Base-by-base conservation (phyloP, 176 grass and related monocot genomes). In the Leersia perrieri region DNA sequence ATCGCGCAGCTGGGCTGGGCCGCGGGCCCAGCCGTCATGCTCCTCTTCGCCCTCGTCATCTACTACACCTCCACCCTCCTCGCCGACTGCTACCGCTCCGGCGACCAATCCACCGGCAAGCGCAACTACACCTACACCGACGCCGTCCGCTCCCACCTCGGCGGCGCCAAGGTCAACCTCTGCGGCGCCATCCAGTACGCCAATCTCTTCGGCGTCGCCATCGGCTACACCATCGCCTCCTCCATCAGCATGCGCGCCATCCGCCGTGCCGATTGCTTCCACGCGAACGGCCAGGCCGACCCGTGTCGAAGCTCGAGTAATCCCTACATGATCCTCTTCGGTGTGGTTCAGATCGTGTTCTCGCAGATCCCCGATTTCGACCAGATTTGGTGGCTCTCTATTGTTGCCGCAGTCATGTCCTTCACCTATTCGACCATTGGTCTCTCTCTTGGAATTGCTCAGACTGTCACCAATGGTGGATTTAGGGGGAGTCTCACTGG, bases 41-140 rank as follows among this genome's bases (percentile, higher is more conserved):
- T 93, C 20, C 92, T 98, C 57, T 98, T 98, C 83, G 85, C 92
- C 81, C 83, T 89, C 74, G 90, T 93, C 51, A 91, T 94, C 74
- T 98, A 95, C 90, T 98, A 98, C 90, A 95, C 92, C 13, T 98
- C 96, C 60, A 86, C 90, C 16, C 88, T 98, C 2, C 88, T 98
- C 23, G 47, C 96, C 63, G 90, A 95, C 62, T 98, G 96, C 85
- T 98, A 98, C 87, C 92, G 92, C 60, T 91, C 84, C 51, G 96
- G 90, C 28, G 92, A 93, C 77, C 82, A 79, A 0, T 29, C 32
- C 32, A 53, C 75, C 6, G 95, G 95, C 3, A 98, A 98, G 75
- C 95, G 95, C 63, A 91, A 81, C 86, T 98, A 98, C 87, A 95
- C 90, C 47, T 98, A 98, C 90, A 98, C 95, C 92, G 92, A 95